phyloP scores from a whole-genome alignment of 2,329 filamentous ascomycete genomes.

The Sporothrix pseudoabietina region DNA sequence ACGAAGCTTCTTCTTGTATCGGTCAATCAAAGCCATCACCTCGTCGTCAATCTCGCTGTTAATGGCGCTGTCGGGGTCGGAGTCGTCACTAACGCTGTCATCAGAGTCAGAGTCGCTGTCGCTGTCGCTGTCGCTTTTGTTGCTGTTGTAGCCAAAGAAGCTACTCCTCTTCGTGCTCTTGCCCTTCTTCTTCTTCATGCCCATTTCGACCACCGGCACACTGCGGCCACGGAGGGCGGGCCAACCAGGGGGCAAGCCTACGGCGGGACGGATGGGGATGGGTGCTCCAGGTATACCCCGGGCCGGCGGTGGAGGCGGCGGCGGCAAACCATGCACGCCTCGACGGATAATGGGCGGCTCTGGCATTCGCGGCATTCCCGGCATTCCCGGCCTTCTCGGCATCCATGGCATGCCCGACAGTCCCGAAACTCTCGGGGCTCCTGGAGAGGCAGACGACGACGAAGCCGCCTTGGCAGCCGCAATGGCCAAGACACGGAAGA shows the following conservation, averaged over 20 bases:
- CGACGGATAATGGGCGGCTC: too few relatives aligned
- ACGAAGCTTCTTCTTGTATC: not conserved
- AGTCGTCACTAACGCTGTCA: not conserved
- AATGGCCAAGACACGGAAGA: constrained; percentile 15
- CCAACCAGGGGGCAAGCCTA: not conserved
- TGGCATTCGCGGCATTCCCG: not conserved
- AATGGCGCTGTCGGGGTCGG: constrained; percentile 3
- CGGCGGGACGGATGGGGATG: not conserved
- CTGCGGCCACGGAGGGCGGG: not conserved
- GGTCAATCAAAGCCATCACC: not conserved
- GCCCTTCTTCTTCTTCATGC: not conserved
- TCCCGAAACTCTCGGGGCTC: too few relatives aligned
- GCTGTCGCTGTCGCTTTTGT: not conserved
- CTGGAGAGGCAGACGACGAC: not conserved
- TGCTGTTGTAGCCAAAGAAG: not conserved
- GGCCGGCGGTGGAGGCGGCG: too few relatives aligned
- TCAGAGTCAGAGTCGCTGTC: not conserved
- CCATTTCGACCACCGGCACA: not conserved
- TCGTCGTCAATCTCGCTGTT: not conserved
- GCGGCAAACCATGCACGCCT: too few relatives aligned
- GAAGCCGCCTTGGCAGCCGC: not conserved
- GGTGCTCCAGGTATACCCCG: too few relatives aligned
- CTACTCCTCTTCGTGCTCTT: not conserved
- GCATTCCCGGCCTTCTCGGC: not conserved
- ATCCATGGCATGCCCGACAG: not conserved